phyloP scores from a whole-genome alignment of 768 basidiomycete genomes.

The Suillus ampliporus region DNA sequence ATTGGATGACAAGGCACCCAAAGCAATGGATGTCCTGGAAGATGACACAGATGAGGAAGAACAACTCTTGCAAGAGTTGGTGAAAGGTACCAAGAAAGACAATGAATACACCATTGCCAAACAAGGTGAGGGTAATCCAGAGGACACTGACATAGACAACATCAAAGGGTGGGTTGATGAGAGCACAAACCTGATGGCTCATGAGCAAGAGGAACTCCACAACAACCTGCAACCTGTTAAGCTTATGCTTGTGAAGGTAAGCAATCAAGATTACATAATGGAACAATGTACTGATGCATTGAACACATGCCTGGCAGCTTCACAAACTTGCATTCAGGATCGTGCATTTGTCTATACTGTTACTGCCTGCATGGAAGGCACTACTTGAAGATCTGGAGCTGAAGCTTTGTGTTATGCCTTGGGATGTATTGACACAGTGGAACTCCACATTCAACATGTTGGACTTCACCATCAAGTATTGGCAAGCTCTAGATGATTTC shows the following conservation, averaged over 20 bases:
- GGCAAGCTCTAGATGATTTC: neutral
- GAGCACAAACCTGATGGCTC: too few relatives aligned
- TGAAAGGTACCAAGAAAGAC: slow-evolving; percentile 17
- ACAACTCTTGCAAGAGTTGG: slow-evolving; percentile 17
- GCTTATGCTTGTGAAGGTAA: slow-evolving; percentile 4
- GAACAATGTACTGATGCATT: too few relatives aligned
- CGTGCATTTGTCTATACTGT: slow-evolving; percentile 24
- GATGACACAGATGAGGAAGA: neutral
- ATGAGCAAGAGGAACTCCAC: slow-evolving; percentile 8
- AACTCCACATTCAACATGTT: slow-evolving; percentile 30
- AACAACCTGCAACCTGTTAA: slow-evolving; percentile 5
- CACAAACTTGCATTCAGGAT: slow-evolving; percentile 22
- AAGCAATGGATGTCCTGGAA: neutral
- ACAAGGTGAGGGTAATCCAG: slow-evolving; percentile 15
- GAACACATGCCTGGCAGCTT: too few relatives aligned
- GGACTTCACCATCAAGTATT: slow-evolving; percentile 25
- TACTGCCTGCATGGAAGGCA: slow-evolving; percentile 29
- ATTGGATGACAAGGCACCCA: neutral
- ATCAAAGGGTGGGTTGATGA: too few relatives aligned
- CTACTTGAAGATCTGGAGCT: slow-evolving; percentile 15
- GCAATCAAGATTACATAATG: too few relatives aligned
- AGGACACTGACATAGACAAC: too few relatives aligned
- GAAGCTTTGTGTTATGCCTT: slow-evolving; percentile 10
- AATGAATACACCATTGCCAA: slow-evolving; percentile 14
- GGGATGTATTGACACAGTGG: slow-evolving; percentile 23